Percentiles rank a stretch among this genome's conserved stretches.
phyloP scores from a whole-genome alignment of 2,329 filamentous ascomycete genomes.

The Scedosporium boydii region DNA sequence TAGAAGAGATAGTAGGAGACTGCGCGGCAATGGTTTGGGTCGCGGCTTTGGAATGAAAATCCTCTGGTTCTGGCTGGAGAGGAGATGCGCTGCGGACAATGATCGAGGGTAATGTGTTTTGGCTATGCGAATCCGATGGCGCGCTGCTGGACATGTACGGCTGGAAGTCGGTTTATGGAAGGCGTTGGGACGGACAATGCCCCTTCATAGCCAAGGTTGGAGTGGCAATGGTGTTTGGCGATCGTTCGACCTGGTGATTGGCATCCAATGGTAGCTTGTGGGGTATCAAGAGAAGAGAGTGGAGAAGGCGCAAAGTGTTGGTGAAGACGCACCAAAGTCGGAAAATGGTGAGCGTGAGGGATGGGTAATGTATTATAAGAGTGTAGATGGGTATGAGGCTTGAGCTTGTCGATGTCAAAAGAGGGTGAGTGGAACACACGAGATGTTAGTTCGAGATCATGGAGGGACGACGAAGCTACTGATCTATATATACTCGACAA shows the following conservation, averaged over 20 bases:
- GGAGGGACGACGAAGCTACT: no score
- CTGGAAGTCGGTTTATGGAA: background rate
- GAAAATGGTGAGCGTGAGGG: no score
- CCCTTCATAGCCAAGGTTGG: conserved; percentile 3
- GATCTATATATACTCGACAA: no score
- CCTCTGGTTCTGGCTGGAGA: background rate
- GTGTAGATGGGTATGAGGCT: no score
- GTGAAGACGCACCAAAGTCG: no score
- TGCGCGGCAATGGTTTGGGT: conserved; percentile 1
- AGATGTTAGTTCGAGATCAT: no score
- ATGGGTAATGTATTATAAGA: no score
- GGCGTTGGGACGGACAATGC: background rate
- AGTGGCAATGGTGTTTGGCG: background rate
- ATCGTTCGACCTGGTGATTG: background rate
- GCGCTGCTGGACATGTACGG: conserved; percentile 1
- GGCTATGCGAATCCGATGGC: background rate
- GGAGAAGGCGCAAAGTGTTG: background rate
- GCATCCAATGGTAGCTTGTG: background rate
- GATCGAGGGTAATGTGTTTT: conserved; percentile 1
- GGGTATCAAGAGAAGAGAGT: background rate
- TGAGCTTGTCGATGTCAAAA: no score
- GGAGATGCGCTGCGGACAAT: conserved; percentile 4
- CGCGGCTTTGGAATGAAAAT: background rate
- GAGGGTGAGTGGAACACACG: no score
- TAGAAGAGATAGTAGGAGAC: background rate